Evolutionary conservation across 495 filamentous ascomycete genomes (phyloP), one percentile per base, ranked within the genome.

Genomic region (Penicillium tannophilum): DNA sequence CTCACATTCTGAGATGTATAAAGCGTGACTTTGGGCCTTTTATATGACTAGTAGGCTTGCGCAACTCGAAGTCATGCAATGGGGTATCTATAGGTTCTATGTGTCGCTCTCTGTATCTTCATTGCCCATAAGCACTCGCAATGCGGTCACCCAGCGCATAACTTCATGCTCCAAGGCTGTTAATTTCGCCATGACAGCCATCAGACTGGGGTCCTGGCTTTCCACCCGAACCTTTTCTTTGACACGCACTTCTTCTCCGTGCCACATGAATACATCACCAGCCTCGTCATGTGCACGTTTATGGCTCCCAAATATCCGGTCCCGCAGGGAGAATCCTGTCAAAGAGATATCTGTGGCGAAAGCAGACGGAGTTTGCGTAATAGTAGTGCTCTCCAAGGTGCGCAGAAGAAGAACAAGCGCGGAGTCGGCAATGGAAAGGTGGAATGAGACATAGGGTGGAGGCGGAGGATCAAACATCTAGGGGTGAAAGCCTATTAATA

Each of bases 201-300:
- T 84, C 60, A 98, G 62, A 67, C 86, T 91, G 31, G 94, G 95
- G 68, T 98, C 94, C 55, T 92, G 90, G 56, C 86, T 93, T 76
- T 97, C 94, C 6, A 98, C 90, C 30, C 86, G 82, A 10, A 98
- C 84, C 71, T 97, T 96, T 65, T 98, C 94, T 60, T 83, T 86
- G 19, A 98, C 95, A 44, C 81, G 85, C 0, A 97, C 93, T 46
- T 93, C 88, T 49, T 84, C 78, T 0, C 85, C 87, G n/a, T 75
- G 72, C 71, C 82, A 88, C 4, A 63, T 71, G 68, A 96, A 97
- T 0, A 89, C 77, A 23, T 85, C 79, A 42, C 90, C 88, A 10
- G 83, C 82, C 74, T 97, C 92, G 72, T 97, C 92, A 73, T 97
- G 90, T 58, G 84, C 86, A 20, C 82, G 86, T 19, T 79, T 81